Percentiles rank a stretch among this genome's conserved stretches.
Conservation (phyloP, 1,284 basidiomycete species). For the Cutaneotrichosporon cutaneum region DNA sequence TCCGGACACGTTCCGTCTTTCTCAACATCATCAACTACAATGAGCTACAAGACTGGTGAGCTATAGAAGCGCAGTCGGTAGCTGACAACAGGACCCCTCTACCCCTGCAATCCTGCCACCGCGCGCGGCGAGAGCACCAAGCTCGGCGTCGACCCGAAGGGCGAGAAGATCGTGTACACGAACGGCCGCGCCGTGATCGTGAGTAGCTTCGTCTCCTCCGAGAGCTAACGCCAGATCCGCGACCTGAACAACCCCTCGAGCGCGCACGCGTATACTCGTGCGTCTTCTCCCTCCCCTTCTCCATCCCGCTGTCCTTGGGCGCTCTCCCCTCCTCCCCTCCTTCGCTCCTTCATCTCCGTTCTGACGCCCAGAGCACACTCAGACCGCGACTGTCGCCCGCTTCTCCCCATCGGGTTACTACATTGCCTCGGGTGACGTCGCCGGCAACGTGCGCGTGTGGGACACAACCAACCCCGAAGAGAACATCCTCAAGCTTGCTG, state of each 20-base stretch:
- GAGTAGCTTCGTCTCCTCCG: slow-evolving; percentile 46
- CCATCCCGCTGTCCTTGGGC: neutral
- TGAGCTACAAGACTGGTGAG: slow-evolving; percentile 5
- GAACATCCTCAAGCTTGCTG: slow-evolving; percentile 78
- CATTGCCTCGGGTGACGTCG: slow-evolving; percentile 81
- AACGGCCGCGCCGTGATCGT: slow-evolving; percentile 84
- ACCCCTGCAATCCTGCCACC: slow-evolving; percentile 73
- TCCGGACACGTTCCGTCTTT: neutral
- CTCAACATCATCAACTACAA: slow-evolving; percentile 1
- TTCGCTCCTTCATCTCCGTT: neutral
- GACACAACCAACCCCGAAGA: slow-evolving; percentile 81
- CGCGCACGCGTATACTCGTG: slow-evolving; percentile 50
- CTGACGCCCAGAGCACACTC: slow-evolving; percentile 66
- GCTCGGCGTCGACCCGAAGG: slow-evolving; percentile 67
- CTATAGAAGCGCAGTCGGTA: no score
- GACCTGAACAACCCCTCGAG: slow-evolving; percentile 57
- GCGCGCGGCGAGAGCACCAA: slow-evolving; percentile 64
- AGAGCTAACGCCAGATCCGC: slow-evolving; percentile 58
- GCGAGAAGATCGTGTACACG: slow-evolving; percentile 81
- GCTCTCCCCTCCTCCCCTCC: neutral
- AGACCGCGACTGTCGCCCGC: slow-evolving; percentile 82
- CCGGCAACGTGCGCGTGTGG: slow-evolving; percentile 86
- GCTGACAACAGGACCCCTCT: slow-evolving; percentile 54
- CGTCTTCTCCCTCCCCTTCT: slow-evolving; percentile 7
- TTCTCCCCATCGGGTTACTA: slow-evolving; percentile 94